These are phyloP conservation scores for Sutorius australiensis DNA, from an alignment of 768 basidiomycete genomes.

Conservation along the genomic window DNA sequence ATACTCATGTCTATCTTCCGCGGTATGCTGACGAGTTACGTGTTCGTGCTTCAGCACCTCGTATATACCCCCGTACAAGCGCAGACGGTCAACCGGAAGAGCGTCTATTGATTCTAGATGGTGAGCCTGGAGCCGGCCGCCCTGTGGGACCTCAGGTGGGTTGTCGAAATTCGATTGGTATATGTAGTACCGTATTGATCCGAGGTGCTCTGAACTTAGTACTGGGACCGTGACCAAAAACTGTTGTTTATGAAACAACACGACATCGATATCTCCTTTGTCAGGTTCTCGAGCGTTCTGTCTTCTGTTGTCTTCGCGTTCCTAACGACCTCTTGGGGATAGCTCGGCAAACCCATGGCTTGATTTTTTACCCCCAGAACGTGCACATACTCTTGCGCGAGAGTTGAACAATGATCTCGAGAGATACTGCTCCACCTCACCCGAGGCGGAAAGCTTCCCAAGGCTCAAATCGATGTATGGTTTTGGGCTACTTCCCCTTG, in stretches of 20 bases:
- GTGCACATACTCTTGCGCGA: constrained; percentile 63
- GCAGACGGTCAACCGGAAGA: constrained; percentile 54
- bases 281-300: constrained; percentile 47
- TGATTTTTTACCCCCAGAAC: constrained; percentile 71
- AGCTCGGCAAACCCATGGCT: constrained; percentile 92
- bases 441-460: constrained; percentile 32
- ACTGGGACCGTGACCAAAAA: constrained; percentile 78
- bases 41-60: constrained; percentile 58
- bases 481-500: constrained; percentile 81
- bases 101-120: constrained; percentile 70
- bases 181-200: constrained; percentile 7
- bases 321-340: constrained; percentile 15
- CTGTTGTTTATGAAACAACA: constrained; percentile 83
- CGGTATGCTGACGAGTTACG: constrained; percentile 71
- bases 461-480: constrained; percentile 69
- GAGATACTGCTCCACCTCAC: constrained; percentile 68
- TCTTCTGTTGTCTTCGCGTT: constrained; percentile 6
- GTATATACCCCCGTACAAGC: constrained; percentile 50
- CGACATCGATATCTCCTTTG: constrained; percentile 73
- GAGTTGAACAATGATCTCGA: constrained; percentile 78
- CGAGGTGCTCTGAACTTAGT: constrained; percentile 34
- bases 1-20: constrained; percentile 84
- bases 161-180: constrained; percentile 1
- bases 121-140: constrained; percentile 75
- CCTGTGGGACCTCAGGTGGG: constrained; percentile 75